Evolutionary conservation across 805 yeast species (phyloP), one percentile per base, ranked within the genome.

Genomic region (Candida tammaniensis): DNA sequence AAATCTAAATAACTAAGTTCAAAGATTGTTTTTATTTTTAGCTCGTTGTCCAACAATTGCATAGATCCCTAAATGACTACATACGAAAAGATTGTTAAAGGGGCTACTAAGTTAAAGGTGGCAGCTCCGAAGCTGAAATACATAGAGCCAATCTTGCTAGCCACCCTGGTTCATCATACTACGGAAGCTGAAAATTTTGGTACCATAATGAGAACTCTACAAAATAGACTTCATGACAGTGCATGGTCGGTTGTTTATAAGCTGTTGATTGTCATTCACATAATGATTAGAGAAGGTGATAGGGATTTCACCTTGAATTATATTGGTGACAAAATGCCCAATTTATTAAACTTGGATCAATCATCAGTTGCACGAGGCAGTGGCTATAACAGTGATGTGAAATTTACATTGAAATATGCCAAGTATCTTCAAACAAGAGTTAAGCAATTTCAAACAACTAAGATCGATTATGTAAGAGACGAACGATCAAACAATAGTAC

Each of bases 101-200:
- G 71, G 12, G 70, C 69, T 46, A 62, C 73, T 43, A 61, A 67
- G 48, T 63, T 68, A 40, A 65, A 67, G 78, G 75, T 86, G 64
- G 98, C 98, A 8, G 96, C 98, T n/a, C 98, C 98, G 5, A 93
- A 93, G 61, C 83, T 94, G 24, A 93, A 93, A 58, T 93, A 93
- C 55, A 79, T 93, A 34, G 98, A 91, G 63, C 98, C 98, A 1
- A 86, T 93, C 33, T 69, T 93, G 20, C 72, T 79, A 70, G 70
- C 83, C 18, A 82, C 88, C 2, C 70, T 73, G 31, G 68, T 70
- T 32, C 73, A 74, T 20, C 71, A 64, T 40, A 38, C 52, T 3
- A 48, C 55, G 1, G 59, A 57, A 19, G 35, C 56, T 7, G 79
- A 74, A 13, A 74, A 85, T 45, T 80, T 91, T 49, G 68, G 68